phyloP scores from a whole-genome alignment of 495 filamentous ascomycete genomes.

The Xylona heveae region DNA sequence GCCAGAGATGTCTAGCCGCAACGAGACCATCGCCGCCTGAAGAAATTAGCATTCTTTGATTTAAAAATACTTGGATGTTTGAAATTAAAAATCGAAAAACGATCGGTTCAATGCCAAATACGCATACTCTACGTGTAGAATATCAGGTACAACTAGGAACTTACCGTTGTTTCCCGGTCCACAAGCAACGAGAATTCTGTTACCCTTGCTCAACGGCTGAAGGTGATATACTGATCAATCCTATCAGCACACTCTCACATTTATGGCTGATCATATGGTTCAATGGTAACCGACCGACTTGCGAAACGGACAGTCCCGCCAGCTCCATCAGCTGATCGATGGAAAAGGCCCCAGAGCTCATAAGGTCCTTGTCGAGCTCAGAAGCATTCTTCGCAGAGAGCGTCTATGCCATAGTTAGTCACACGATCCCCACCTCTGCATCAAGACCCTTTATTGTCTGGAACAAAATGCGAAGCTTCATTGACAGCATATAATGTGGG shows the following conservation, averaged over 20 bases:
- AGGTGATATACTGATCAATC: conserved; percentile 46
- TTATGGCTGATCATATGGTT: background rate
- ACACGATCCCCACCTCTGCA: no score
- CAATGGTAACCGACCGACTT: conserved; percentile 40
- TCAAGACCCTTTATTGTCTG: no score
- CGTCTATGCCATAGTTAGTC: no score
- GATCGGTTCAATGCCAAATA: no score
- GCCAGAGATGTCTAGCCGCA: conserved; percentile 78
- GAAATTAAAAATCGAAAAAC: no score
- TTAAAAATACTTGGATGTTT: no score
- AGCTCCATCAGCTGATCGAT: conserved; percentile 96
- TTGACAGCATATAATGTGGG: no score
- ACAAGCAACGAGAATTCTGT: conserved; percentile 64
- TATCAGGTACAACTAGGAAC: no score
- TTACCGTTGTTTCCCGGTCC: conserved; percentile 89
- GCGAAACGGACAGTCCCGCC: conserved; percentile 79
- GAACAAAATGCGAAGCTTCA: no score
- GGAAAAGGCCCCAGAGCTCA: conserved; percentile 80
- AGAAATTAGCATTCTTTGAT: no score
- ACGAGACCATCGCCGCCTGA: conserved; percentile 85
- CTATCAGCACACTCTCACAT: background rate
- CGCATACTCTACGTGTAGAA: no score
- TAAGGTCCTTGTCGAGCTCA: conserved; percentile 79
- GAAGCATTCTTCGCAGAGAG: conserved; percentile 72
- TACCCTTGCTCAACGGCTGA: conserved; percentile 53